phyloP scores from a whole-genome alignment of 768 basidiomycete genomes.

The Auriscalpium vulgare region DNA sequence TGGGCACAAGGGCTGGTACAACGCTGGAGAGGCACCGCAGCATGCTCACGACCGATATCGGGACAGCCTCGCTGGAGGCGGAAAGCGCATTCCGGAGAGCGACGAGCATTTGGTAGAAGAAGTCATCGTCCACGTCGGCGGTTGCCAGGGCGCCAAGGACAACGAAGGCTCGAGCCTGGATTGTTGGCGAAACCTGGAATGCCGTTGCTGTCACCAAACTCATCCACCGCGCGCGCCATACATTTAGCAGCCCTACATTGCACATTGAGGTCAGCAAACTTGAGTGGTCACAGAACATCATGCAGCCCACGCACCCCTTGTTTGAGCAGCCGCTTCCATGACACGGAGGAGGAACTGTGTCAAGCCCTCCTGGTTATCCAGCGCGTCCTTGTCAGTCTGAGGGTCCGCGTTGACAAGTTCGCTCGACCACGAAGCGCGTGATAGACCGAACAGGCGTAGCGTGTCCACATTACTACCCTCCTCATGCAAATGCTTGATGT shows the following conservation, averaged over 20 bases:
- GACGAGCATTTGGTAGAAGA: slow-evolving; percentile 88
- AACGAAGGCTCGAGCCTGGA: slow-evolving; percentile 85
- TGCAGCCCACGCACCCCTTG: slow-evolving; percentile 44
- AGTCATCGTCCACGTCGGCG: slow-evolving; percentile 85
- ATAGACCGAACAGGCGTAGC: slow-evolving; percentile 68
- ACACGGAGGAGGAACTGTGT: slow-evolving; percentile 54
- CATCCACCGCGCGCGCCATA: slow-evolving; percentile 94
- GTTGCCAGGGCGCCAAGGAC: slow-evolving; percentile 76
- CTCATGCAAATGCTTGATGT: slow-evolving; percentile 55
- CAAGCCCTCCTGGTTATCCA: slow-evolving; percentile 63
- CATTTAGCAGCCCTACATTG: slow-evolving; percentile 60
- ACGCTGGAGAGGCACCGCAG: slow-evolving; percentile 77
- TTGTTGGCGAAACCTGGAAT: slow-evolving; percentile 80
- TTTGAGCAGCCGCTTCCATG: slow-evolving; percentile 57
- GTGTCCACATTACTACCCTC: slow-evolving; percentile 49
- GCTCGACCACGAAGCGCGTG: slow-evolving; percentile 51
- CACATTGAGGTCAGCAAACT: too few species aligned
- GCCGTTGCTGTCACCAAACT: slow-evolving; percentile 80
- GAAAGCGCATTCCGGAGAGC: slow-evolving; percentile 69
- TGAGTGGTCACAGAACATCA: too few species aligned
- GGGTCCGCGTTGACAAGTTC: slow-evolving; percentile 59
- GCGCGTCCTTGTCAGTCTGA: slow-evolving; percentile 39
- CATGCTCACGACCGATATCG: slow-evolving; percentile 76
- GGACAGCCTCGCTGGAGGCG: slow-evolving; percentile 62
- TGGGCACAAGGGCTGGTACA: slow-evolving; percentile 57